phyloP scores from a whole-genome alignment of 1,139 yeast genomes.

The Pichia sp. region DNA sequence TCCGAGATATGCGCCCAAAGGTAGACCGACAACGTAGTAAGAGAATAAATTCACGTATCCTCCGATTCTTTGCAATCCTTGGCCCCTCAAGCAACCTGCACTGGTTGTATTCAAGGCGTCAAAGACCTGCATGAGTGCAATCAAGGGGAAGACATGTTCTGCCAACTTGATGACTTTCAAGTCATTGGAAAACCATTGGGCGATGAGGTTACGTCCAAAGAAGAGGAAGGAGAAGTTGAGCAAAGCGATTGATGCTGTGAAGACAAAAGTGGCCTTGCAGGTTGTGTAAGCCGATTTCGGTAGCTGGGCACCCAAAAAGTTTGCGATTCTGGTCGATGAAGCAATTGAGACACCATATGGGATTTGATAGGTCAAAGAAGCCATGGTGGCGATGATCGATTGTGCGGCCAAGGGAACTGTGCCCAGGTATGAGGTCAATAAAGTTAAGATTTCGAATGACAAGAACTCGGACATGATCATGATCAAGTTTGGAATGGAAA shows the following conservation, averaged over 20 bases:
- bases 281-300: conserved; percentile 43
- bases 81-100: conserved; percentile 59
- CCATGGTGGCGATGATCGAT: conserved; percentile 54
- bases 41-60: conserved; percentile 52
- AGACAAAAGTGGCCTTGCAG: conserved; percentile 42
- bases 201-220: conserved; percentile 34
- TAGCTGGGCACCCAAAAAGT: conserved; percentile 53
- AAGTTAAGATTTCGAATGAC: conserved; percentile 54
- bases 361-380: conserved; percentile 43
- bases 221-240: conserved; percentile 41
- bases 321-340: conserved; percentile 55
- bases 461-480: conserved; percentile 59
- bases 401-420: conserved; percentile 55
- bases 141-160: conserved; percentile 44
- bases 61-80: conserved; percentile 56
- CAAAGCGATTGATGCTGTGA: conserved; percentile 41
- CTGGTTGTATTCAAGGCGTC: conserved; percentile 57
- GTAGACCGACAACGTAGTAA: conserved; percentile 51
- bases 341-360: conserved; percentile 62
- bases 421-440: conserved; percentile 52
- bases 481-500: conserved; percentile 54
- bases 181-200: conserved; percentile 31
- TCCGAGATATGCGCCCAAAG: conserved; percentile 45
- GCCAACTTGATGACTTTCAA: conserved; percentile 40
- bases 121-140: conserved; percentile 52